Evolutionary conservation across 306 rosid genomes (phyloP).

Genomic region (cucumber (Cucumis sativus)): Cucumber_9930_V3 NC_026659.2:11506001-11506500

Average conservation of each 20-base stretch:
- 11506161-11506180: slow-evolving; percentile 29
- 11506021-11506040: background rate
- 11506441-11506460: no score
- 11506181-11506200: no score
- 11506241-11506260: background rate
- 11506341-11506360: no score
- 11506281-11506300: background rate
- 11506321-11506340: no score
- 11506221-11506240: background rate
- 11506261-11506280: background rate
- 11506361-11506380: no score
- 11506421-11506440: no score
- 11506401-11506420: no score
- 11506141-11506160: slow-evolving; percentile 26
- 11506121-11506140: background rate
- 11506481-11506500: no score
- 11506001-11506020: slow-evolving; percentile 8
- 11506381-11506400: no score
- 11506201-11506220: background rate
- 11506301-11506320: no score
- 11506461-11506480: no score
- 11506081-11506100: slow-evolving; percentile 43
- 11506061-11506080: slow-evolving; percentile 44
- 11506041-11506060: slow-evolving; percentile 1
- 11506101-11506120: slow-evolving; percentile 66